phyloP scores from a whole-genome alignment of 1,284 basidiomycete species.

The Austroboletus novae-zelandiae region DNA sequence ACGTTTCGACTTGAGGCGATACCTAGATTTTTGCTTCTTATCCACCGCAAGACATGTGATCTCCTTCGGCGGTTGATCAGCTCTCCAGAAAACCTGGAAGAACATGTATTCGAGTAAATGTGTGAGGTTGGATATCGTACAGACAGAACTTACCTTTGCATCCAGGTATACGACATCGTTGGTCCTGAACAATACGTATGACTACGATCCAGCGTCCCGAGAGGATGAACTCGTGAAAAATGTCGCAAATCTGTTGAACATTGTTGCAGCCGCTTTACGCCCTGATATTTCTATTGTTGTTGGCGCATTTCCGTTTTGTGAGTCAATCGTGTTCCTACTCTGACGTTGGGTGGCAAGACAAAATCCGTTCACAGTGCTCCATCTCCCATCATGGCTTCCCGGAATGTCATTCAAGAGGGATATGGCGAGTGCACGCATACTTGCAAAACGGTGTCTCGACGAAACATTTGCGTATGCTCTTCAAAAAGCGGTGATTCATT shows the following conservation, averaged over 20 bases:
- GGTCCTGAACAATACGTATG: slow-evolving; percentile 6
- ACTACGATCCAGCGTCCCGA: no score
- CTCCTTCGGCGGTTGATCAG: background rate
- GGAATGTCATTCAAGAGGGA: background rate
- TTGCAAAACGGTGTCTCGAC: background rate
- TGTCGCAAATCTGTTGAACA: background rate
- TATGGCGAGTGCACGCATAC: background rate
- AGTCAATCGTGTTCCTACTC: background rate
- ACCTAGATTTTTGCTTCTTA: background rate
- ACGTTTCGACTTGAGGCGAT: background rate
- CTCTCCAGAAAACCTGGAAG: background rate
- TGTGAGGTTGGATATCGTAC: no score
- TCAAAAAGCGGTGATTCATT: background rate
- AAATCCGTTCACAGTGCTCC: background rate
- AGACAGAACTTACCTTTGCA: no score
- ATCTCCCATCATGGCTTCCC: slow-evolving; percentile 9
- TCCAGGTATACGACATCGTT: slow-evolving; percentile 12
- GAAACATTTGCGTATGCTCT: background rate
- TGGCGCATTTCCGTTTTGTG: background rate
- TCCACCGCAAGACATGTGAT: slow-evolving; percentile 1
- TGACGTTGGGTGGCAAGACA: background rate
- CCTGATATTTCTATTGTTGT: slow-evolving; percentile 6
- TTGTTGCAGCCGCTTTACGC: background rate
- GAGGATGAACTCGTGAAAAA: background rate
- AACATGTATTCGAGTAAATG: no score